Base-by-base conservation (phyloP, 1,284 basidiomycete genomes). In the Leccinum solheimii region DNA sequence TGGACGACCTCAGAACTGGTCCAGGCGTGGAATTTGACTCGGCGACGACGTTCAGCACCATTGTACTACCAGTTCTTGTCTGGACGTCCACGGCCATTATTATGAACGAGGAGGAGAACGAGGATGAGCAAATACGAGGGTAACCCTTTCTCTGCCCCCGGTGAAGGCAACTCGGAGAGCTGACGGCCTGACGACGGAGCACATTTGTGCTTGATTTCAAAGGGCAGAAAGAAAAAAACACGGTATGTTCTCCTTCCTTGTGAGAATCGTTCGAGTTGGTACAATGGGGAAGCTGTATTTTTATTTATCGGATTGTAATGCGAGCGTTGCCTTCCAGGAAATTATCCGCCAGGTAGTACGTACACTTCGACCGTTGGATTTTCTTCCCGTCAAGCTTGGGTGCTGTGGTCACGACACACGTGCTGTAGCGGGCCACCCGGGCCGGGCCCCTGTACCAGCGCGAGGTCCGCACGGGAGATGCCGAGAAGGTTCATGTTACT, bases 1-100 rank as follows among this genome's bases (percentile, higher is more conserved):
- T 73, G 68, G 71, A 67, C 63, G 71, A 69, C 36, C 74, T 72
- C 63, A 73, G 61, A 10, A 61, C 66, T 64, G 69, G 62, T 45
- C 64, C 53, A 48, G 68, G 61, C 55, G 43, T 48, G 45, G 45
- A 48, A 21, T 48, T 48, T 21, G 45, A 48, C 45, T 48, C 45
- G 45, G 19, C 19, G 19, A 72, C 70, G 61, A 70, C 67, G 59
- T 65, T 62, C 58, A 59, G 51, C 55, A 60, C 55, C 14, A 62
- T 51, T 13, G 56, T 40, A 40, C 16, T 16, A n/a, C 38, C 38
- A 40, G 16, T n/a, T 13, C 16, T 14, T 34, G 45, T 21, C 45
- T 48, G 21, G 6, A 48, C 19, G 11, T 48, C 45, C 11, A 48
- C 19, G 19, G 45, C 45, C 45, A 45, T 45, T 45, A 19, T 19